Conservation (phyloP, 2,329 filamentous ascomycete species). For the Bimuria novae-zelandiae region DNA sequence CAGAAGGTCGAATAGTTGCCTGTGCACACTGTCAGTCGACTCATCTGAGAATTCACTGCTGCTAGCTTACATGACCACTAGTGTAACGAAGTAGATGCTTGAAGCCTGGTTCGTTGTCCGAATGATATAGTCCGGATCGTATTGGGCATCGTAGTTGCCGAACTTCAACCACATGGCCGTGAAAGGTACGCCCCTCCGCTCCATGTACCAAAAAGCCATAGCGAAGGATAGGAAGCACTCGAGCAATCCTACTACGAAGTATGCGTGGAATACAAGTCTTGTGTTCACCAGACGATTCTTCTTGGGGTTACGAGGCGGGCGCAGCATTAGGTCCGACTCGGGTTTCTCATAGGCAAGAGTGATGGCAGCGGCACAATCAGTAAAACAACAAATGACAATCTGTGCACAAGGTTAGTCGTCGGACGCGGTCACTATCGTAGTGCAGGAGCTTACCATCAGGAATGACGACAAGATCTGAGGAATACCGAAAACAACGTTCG, state of each 20-base stretch:
- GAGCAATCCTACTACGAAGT: slow-evolving; percentile 69
- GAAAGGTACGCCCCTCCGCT: slow-evolving; percentile 65
- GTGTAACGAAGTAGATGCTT: slow-evolving; percentile 78
- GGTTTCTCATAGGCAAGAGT: slow-evolving; percentile 76
- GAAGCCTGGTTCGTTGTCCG: slow-evolving; percentile 66
- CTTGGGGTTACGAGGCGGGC: slow-evolving; percentile 69
- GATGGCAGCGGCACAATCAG: slow-evolving; percentile 68
- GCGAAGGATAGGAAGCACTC: slow-evolving; percentile 49
- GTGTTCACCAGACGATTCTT: slow-evolving; percentile 75
- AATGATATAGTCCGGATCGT: slow-evolving; percentile 35
- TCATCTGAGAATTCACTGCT: background rate
- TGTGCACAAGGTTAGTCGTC: background rate
- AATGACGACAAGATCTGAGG: slow-evolving; percentile 75
- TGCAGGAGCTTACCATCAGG: slow-evolving; percentile 57
- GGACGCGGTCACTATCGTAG: background rate
- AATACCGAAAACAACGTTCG: slow-evolving; percentile 71
- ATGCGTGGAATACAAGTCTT: slow-evolving; percentile 73
- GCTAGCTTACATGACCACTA: slow-evolving; percentile 71
- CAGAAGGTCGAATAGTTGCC: slow-evolving; percentile 77
- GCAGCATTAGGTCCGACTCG: slow-evolving; percentile 74
- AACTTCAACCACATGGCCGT: slow-evolving; percentile 65
- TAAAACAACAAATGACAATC: slow-evolving; percentile 66
- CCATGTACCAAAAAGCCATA: slow-evolving; percentile 51
- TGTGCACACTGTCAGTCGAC: slow-evolving; percentile 22
- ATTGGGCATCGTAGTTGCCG: slow-evolving; percentile 31